Conservation (phyloP, 495 filamentous ascomycete species). For the Penicillium mononematosum region DNA sequence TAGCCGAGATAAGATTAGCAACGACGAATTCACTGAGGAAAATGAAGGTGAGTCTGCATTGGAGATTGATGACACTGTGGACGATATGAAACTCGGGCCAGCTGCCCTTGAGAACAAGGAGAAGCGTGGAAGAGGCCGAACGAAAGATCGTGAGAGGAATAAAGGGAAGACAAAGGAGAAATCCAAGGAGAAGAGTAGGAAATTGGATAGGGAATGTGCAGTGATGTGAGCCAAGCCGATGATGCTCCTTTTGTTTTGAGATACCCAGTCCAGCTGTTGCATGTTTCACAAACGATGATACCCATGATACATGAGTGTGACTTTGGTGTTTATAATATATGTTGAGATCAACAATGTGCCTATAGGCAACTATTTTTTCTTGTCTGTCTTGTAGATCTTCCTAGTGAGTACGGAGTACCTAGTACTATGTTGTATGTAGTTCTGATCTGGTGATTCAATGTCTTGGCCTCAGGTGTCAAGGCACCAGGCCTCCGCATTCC, state of each 20-base stretch:
- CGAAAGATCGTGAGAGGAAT: constrained; percentile 23
- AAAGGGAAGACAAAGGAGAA: constrained; percentile 41
- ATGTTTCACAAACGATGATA: constrained; percentile 26
- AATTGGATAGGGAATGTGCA: constrained; percentile 70
- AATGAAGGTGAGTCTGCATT: constrained; percentile 31
- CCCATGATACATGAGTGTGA: constrained; percentile 22
- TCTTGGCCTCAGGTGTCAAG: constrained; percentile 19
- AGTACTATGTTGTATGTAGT: constrained; percentile 3
- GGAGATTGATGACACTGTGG: constrained; percentile 29
- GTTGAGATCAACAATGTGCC: not conserved
- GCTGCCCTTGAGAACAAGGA: constrained; percentile 30
- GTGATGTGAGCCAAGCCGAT: constrained; percentile 48
- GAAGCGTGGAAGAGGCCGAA: constrained; percentile 32
- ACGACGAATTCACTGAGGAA: constrained; percentile 30
- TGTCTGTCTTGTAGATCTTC: not conserved
- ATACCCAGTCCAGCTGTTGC: constrained; percentile 17
- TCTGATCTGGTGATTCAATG: not conserved
- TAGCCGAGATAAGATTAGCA: constrained; percentile 43
- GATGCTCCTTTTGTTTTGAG: constrained; percentile 4
- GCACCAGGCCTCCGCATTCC: constrained; percentile 18
- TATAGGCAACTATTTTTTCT: not conserved
- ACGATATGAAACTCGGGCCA: constrained; percentile 30
- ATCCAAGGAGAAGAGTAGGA: constrained; percentile 46
- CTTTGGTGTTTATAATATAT: not conserved
- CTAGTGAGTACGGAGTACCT: not conserved